A percentile compares a stretch with the other conserved stretches of the same genome.
These are phyloP conservation scores for Erodium texanum DNA, from an alignment of 441 rosid species.

Conservation along the genomic window DNA sequence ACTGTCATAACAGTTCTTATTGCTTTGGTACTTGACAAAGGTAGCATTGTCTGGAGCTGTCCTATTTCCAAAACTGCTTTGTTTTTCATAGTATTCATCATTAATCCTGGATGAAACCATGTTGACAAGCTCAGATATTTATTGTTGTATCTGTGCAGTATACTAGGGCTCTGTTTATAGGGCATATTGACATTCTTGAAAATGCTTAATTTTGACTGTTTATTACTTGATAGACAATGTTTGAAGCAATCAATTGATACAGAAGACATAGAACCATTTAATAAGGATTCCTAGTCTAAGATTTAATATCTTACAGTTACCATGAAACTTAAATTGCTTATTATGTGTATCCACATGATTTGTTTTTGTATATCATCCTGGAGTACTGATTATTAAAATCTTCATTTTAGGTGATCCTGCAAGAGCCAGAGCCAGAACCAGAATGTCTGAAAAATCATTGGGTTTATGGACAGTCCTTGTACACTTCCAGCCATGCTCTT, in stretches of 20 bases:
- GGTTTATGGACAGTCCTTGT: neutral
- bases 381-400: neutral
- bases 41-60: neutral
- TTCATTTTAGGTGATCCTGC: neutral
- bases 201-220: neutral
- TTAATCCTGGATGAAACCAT: neutral
- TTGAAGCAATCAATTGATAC: neutral
- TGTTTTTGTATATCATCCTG: neutral
- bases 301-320: neutral
- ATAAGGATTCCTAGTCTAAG: neutral
- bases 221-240: too few relatives aligned
- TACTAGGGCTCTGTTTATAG: too few relatives aligned
- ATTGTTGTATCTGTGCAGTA: neutral
- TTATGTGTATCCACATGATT: neutral
- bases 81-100: neutral
- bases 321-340: neutral
- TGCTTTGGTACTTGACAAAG: neutral
- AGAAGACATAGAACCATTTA: neutral
- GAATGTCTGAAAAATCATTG: neutral
- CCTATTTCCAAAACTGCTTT: neutral
- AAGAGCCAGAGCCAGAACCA: neutral
- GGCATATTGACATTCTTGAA: neutral
- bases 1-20: neutral
- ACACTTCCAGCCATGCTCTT: neutral
- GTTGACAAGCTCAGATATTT: neutral